Evolutionary conservation across 768 basidiomycete genomes (phyloP).

Genomic region (Boletus huronensis): DNA sequence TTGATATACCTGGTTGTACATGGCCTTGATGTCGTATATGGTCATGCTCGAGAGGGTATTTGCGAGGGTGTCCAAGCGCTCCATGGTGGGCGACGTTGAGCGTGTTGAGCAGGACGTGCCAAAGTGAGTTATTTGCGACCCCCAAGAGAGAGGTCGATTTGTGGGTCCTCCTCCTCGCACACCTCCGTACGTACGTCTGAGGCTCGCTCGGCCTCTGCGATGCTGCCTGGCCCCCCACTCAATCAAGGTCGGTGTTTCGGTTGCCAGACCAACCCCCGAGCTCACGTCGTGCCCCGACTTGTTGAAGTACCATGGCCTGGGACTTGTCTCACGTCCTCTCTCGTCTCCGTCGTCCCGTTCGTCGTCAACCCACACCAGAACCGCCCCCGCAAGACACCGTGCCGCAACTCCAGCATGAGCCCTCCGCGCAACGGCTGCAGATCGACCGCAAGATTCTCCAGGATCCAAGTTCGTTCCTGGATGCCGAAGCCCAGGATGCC

Average conservation of each 20-base stretch:
- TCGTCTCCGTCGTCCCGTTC: conserved; percentile 30
- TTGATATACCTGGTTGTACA: conserved; percentile 83
- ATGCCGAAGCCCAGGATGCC: conserved; percentile 6
- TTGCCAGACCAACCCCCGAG: neutral
- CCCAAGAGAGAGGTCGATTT: conserved; percentile 24
- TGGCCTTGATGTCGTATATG: conserved; percentile 89
- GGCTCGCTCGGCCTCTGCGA: conserved; percentile 3
- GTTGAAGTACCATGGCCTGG: conserved; percentile 18
- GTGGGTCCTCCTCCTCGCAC: neutral
- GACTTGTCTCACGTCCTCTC: conserved; percentile 31
- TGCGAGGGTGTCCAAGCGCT: conserved; percentile 72
- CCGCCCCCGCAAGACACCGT: conserved; percentile 8
- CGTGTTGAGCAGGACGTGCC: neutral
- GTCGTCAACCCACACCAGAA: conserved; percentile 19
- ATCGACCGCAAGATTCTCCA: conserved; percentile 30
- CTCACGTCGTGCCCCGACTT: neutral
- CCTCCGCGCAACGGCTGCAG: conserved; percentile 1
- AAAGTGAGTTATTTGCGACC: conserved; percentile 15
- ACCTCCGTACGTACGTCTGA: no score
- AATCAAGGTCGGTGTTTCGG: neutral
- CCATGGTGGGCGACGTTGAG: conserved; percentile 50
- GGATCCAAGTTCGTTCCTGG: conserved; percentile 29
- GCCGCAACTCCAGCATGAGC: neutral
- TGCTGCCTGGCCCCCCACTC: conserved; percentile 1
- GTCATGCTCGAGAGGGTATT: conserved; percentile 77